Conservation (phyloP, 2,329 filamentous ascomycete genomes). For the Colletotrichum sp. region DNA sequence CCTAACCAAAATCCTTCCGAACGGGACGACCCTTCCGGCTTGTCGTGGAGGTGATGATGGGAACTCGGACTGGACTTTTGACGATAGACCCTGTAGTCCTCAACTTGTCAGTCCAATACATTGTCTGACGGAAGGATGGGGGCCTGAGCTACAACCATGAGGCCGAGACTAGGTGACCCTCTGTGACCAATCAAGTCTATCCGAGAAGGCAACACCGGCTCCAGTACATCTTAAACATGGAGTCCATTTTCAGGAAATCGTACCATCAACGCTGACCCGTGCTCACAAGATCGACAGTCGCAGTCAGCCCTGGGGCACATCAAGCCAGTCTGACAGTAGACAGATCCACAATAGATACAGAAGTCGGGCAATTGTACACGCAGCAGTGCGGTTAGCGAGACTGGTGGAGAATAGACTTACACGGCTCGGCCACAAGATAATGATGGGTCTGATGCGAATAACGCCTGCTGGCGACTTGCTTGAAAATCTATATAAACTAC, state of each 20-base stretch:
- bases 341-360: not conserved
- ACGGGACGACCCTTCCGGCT: not conserved
- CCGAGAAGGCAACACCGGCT: not conserved
- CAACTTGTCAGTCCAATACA: not conserved
- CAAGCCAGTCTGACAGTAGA: not conserved
- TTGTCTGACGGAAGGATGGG: not conserved
- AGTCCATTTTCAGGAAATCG: not conserved
- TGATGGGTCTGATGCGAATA: not conserved
- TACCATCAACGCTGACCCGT: not conserved
- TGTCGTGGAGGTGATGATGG: not conserved
- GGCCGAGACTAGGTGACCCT: not conserved
- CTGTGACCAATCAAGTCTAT: not conserved
- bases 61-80: fast-evolving
- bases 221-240: not conserved
- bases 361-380: not conserved
- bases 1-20: not conserved
- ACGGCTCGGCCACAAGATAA: not conserved
- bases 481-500: not conserved
- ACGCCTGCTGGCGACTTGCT: not conserved
- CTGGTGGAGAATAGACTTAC: not conserved
- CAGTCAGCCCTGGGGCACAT: not conserved
- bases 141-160: not conserved
- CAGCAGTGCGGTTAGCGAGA: not conserved
- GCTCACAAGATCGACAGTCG: not conserved
- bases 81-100: not conserved